Evolutionary conservation across 768 basidiomycete species (phyloP).

Genomic region (Trichaptum fuscoviolaceum): DNA sequence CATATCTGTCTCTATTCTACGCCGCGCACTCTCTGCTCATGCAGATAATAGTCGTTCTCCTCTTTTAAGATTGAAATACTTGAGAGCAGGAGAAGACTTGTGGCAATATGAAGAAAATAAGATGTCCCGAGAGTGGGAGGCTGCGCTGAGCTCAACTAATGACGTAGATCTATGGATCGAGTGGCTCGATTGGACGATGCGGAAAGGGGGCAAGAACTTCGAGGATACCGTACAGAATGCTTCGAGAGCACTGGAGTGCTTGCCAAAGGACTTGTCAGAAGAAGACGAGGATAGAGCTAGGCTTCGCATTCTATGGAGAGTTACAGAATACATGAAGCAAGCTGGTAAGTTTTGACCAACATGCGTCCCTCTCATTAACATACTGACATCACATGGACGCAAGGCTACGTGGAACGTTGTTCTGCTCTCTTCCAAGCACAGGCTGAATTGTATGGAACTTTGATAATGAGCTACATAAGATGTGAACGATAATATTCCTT

Average conservation of each 20-base stretch:
- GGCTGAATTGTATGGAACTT: slow-evolving; percentile 63
- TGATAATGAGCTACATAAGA: not conserved
- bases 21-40: slow-evolving; percentile 56
- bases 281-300: slow-evolving; percentile 46
- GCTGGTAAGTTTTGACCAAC: slow-evolving; percentile 47
- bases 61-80: slow-evolving; percentile 52
- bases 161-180: slow-evolving; percentile 65
- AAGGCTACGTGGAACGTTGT: slow-evolving; percentile 71
- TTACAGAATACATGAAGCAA: slow-evolving; percentile 52
- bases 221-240: slow-evolving; percentile 51
- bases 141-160: slow-evolving; percentile 44
- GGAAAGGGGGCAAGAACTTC: slow-evolving; percentile 41
- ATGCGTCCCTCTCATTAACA: not conserved
- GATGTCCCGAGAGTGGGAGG: slow-evolving; percentile 63
- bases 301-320: slow-evolving; percentile 68
- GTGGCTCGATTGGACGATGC: slow-evolving; percentile 75
- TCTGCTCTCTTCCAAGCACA: slow-evolving; percentile 80
- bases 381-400: slow-evolving; percentile 7
- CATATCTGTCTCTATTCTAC: slow-evolving; percentile 60
- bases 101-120: slow-evolving; percentile 48
- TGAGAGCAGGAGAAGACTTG: slow-evolving; percentile 67
- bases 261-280: slow-evolving; percentile 26
- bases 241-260: slow-evolving; percentile 36
- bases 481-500: not conserved
- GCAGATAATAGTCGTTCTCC: slow-evolving; percentile 45